phyloP scores from a whole-genome alignment of 1,139 yeast species.

The Geotrichum carabidarum region DNA sequence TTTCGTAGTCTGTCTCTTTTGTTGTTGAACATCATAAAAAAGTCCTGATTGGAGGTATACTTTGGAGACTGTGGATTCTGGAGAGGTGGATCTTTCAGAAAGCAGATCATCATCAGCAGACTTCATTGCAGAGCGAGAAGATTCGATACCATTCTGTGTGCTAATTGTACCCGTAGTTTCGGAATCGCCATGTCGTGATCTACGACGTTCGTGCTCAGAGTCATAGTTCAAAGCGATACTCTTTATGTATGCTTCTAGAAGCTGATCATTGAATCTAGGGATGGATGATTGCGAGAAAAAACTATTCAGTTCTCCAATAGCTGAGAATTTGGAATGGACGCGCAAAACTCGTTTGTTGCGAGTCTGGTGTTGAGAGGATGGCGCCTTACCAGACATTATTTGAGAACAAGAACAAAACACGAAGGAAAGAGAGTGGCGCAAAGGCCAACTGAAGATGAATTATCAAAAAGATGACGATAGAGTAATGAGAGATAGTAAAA shows the following conservation, averaged over 20 bases:
- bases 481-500: neutral
- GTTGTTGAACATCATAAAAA: slow-evolving; percentile 10
- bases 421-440: neutral
- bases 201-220: neutral
- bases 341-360: slow-evolving; percentile 11
- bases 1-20: slow-evolving; percentile 2
- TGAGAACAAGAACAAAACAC: neutral
- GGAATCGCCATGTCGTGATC: neutral
- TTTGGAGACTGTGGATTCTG: slow-evolving; percentile 1
- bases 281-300: slow-evolving; percentile 13
- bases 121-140: neutral
- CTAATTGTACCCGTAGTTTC: neutral
- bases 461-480: neutral
- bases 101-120: neutral
- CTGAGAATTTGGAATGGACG: slow-evolving; percentile 12
- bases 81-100: neutral
- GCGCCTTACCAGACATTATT: slow-evolving; percentile 7
- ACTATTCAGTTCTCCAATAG: slow-evolving; percentile 9
- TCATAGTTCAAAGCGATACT: slow-evolving; percentile 15
- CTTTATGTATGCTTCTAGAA: slow-evolving; percentile 15
- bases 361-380: neutral
- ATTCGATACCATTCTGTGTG: neutral
- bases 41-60: slow-evolving; percentile 15
- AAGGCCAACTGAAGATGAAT: neutral
- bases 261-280: slow-evolving; percentile 14